These are phyloP conservation scores for Irpex sp. DNA, from an alignment of 1,284 basidiomycete species.

Conservation along the genomic window DNA sequence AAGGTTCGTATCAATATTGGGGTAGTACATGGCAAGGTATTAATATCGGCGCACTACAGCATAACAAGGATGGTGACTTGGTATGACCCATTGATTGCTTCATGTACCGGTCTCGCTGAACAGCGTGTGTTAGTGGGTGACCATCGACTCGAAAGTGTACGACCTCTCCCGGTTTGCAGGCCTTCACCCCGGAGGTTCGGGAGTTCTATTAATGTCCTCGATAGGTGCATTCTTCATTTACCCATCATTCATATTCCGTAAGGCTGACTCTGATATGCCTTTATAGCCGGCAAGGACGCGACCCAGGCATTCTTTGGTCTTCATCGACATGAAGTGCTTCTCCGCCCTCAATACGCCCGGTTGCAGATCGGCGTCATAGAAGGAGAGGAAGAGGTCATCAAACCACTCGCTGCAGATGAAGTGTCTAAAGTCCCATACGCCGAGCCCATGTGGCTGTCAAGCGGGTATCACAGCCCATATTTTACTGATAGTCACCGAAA, in stretches of 20 bases:
- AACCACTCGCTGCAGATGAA: conserved; percentile 59
- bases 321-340: conserved; percentile 84
- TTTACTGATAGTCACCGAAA: conserved; percentile 71
- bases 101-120: background rate
- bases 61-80: conserved; percentile 74
- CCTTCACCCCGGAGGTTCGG: conserved; percentile 66
- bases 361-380: conserved; percentile 78
- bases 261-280: background rate
- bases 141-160: conserved; percentile 67
- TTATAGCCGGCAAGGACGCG: conserved; percentile 72
- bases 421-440: conserved; percentile 83
- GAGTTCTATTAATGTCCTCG: conserved; percentile 43
- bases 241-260: background rate
- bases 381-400: conserved; percentile 65
- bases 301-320: conserved; percentile 91
- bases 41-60: conserved; percentile 38
- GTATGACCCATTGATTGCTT: conserved; percentile 30
- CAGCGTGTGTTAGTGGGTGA: conserved; percentile 46
- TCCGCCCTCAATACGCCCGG: conserved; percentile 77
- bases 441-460: conserved; percentile 85
- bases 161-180: conserved; percentile 60
- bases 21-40: too few relatives aligned
- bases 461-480: conserved; percentile 81
- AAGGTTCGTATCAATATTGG: conserved; percentile 7
- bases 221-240: conserved; percentile 31